Evolutionary conservation across 805 yeast genomes (phyloP).

Genomic region (Grigorovia humatica): DNA sequence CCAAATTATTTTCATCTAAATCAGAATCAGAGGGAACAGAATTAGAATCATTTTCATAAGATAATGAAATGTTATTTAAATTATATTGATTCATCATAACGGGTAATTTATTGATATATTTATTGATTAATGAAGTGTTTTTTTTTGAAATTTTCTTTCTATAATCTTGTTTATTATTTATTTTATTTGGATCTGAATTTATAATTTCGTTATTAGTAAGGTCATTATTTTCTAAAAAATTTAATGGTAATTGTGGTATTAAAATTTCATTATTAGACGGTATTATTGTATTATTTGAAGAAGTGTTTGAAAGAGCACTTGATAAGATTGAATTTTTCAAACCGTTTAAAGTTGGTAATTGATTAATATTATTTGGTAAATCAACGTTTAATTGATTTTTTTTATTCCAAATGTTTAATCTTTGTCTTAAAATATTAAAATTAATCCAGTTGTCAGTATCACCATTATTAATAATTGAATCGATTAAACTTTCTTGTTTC

Average conservation of each 20-base stretch:
- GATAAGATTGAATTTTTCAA: constrained; percentile 14
- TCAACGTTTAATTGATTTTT: constrained; percentile 6
- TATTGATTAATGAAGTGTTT: background rate
- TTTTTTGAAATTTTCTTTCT: background rate
- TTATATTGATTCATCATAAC: constrained; percentile 26
- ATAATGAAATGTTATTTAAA: constrained; percentile 22
- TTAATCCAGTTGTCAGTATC: constrained; percentile 32
- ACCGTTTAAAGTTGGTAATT: constrained; percentile 20
- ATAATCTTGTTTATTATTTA: background rate
- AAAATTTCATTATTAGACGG: background rate
- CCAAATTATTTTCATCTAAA: background rate
- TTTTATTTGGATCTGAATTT: background rate
- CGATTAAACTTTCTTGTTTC: constrained; percentile 19
- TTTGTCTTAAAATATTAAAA: constrained; percentile 24
- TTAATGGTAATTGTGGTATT: background rate
- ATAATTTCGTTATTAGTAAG: background rate
- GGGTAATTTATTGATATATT: constrained; percentile 30
- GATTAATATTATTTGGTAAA: constrained; percentile 9
- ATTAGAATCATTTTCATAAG: constrained; percentile 16
- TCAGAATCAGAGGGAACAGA: no score
- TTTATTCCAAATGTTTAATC: constrained; percentile 16
- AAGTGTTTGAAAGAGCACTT: constrained; percentile 8
- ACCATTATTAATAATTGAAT: constrained; percentile 23
- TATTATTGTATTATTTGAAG: background rate
- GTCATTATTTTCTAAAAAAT: background rate